Conservation (phyloP, 768 basidiomycete species). For the Tulasnella sp. region DNA sequence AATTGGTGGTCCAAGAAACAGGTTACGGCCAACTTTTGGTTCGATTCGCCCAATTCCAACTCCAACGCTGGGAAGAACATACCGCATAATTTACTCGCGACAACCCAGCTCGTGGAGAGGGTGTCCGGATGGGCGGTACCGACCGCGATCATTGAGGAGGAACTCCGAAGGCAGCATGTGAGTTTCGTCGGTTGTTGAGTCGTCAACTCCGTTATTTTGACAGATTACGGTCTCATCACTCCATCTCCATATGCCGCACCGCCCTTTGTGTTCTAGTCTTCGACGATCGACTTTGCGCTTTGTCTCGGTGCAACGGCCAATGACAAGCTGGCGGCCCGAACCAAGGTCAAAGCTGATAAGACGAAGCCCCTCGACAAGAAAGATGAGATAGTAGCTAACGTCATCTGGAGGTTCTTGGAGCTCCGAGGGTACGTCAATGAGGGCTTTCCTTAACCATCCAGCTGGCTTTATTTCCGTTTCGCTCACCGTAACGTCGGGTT, state of each 20-base stretch:
- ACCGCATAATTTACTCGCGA: constrained; percentile 73
- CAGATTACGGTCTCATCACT: constrained; percentile 38
- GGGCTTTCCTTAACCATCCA: constrained; percentile 42
- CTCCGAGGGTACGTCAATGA: constrained; percentile 70
- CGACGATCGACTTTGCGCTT: constrained; percentile 94
- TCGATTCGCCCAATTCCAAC: constrained; percentile 53
- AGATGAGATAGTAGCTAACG: constrained; percentile 97
- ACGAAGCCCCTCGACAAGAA: constrained; percentile 79
- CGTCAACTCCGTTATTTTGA: not conserved
- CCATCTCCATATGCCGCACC: constrained; percentile 35
- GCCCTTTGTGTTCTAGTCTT: constrained; percentile 61
- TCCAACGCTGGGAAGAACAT: constrained; percentile 56
- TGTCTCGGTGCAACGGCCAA: constrained; percentile 89
- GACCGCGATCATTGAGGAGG: constrained; percentile 85
- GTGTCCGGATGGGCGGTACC: constrained; percentile 90
- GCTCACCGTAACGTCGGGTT: not conserved
- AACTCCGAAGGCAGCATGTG: constrained; percentile 94
- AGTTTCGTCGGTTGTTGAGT: constrained; percentile 44
- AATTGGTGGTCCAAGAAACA: constrained; percentile 78
- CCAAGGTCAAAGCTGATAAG: constrained; percentile 63
- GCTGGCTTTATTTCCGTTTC: not conserved
- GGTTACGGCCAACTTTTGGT: constrained; percentile 77
- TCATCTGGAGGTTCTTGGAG: constrained; percentile 97
- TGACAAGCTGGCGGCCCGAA: constrained; percentile 79
- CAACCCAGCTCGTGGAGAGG: constrained; percentile 83